A percentile compares a stretch with the other conserved stretches of the same genome.
Conservation (phyloP, 2,329 filamentous ascomycete genomes). For the Ophiocordyceps polyrhachis-furcata region DNA sequence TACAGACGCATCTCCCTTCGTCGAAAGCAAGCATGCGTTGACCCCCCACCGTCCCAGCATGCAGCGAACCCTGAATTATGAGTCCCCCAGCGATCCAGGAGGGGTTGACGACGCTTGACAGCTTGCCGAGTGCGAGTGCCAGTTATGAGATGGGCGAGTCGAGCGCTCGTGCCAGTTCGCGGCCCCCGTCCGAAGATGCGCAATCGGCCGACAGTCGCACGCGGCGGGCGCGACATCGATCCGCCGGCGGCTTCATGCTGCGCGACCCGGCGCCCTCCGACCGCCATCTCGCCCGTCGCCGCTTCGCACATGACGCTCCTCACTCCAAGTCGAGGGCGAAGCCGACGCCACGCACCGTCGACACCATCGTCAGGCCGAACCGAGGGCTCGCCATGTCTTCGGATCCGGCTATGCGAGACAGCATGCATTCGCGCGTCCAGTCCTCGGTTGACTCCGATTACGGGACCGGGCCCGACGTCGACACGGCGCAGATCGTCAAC, state of each 20-base stretch:
- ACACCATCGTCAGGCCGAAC: neutral
- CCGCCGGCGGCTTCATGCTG: conserved; percentile 32
- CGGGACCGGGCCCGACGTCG: conserved; percentile 31
- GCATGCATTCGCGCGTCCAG: neutral
- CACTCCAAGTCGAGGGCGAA: conserved; percentile 7
- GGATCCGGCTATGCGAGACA: neutral
- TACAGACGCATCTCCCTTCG: neutral
- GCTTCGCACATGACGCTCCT: conserved; percentile 8
- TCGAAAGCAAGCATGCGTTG: neutral
- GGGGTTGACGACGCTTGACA: conserved; percentile 4
- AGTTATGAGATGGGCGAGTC: conserved; percentile 27
- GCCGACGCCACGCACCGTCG: conserved; percentile 1
- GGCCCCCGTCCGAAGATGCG: neutral
- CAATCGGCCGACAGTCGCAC: conserved; percentile 8
- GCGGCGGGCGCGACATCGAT: conserved; percentile 20
- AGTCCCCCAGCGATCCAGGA: conserved; percentile 1
- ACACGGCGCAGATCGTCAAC: conserved; percentile 79
- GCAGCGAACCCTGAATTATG: conserved; percentile 7
- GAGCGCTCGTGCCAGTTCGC: conserved; percentile 10
- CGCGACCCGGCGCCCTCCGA: conserved; percentile 20
- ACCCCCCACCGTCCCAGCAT: conserved; percentile 4
- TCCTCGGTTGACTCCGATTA: neutral
- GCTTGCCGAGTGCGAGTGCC: conserved; percentile 1
- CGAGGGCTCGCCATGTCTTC: neutral
- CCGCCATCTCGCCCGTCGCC: conserved; percentile 13